Conservation (phyloP, 805 yeast species). For the Kregervanrija pseudodelftensis region DNA sequence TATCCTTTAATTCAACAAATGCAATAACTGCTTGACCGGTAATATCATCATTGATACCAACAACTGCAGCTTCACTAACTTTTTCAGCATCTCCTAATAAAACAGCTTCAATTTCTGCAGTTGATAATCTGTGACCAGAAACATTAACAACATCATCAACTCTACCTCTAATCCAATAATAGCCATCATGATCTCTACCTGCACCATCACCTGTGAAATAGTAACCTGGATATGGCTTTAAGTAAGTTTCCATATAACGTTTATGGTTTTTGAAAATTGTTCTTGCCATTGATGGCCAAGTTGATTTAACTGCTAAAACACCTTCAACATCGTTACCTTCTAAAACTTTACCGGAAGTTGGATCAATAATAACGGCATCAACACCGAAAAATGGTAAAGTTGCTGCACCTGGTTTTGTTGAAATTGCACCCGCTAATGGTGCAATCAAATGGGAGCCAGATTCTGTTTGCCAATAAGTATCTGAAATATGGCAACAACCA, state of each 20-base stretch:
- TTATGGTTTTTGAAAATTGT: constrained; percentile 85
- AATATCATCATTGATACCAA: constrained; percentile 88
- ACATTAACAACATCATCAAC: constrained; percentile 98
- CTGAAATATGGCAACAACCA: constrained; percentile 81
- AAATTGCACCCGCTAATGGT: constrained; percentile 89
- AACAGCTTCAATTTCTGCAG: constrained; percentile 96
- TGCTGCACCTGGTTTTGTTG: constrained; percentile 96
- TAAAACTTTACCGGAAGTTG: constrained; percentile 81
- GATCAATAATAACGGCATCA: constrained; percentile 85
- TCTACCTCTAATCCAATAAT: constrained; percentile 96
- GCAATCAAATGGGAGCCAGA: constrained; percentile 93
- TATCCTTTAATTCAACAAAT: constrained; percentile 75
- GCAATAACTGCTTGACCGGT: constrained; percentile 98
- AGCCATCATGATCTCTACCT: constrained; percentile 93
- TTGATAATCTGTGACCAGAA: constrained; percentile 95
- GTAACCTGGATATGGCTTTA: constrained; percentile 86
- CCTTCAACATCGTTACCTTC: constrained; percentile 91
- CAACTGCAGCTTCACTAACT: constrained; percentile 95
- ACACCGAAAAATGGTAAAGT: constrained; percentile 95
- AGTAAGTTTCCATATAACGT: constrained; percentile 84
- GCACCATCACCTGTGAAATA: constrained; percentile 99
- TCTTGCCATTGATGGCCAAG: constrained; percentile 99
- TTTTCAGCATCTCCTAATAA: constrained; percentile 60
- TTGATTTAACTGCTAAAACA: constrained; percentile 78
- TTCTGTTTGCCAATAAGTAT: constrained; percentile 99